A percentile compares a stretch with the other conserved stretches of the same genome.
These are phyloP conservation scores for Boletus rufocinnamomeus DNA, from an alignment of 768 basidiomycete genomes.

Conservation along the genomic window DNA sequence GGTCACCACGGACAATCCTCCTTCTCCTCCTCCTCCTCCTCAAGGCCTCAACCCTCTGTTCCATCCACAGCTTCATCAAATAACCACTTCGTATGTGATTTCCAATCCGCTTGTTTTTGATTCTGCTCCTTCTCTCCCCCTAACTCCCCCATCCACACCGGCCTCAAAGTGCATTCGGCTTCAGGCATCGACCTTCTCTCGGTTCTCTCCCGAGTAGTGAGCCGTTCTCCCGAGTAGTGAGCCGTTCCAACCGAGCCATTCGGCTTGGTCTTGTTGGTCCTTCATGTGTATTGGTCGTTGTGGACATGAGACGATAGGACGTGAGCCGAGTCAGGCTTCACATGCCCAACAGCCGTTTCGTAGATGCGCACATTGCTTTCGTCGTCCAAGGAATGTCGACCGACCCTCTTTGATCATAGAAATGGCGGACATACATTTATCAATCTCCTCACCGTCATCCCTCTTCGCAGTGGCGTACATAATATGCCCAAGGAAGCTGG, in stretches of 20 bases:
- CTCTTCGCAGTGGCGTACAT: constrained; percentile 46
- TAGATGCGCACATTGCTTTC: constrained; percentile 64
- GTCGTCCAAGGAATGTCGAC: constrained; percentile 84
- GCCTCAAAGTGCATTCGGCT: too few relatives aligned
- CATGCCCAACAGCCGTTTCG: constrained; percentile 69
- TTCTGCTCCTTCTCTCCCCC: too few relatives aligned
- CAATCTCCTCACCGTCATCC: constrained; percentile 91
- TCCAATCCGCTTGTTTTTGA: too few relatives aligned
- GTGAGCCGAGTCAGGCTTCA: constrained; percentile 57
- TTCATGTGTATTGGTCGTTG: constrained; percentile 89
- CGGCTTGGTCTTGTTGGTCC: constrained; percentile 90
- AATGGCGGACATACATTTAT: constrained; percentile 76
- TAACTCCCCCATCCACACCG: too few relatives aligned
- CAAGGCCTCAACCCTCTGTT: too few relatives aligned
- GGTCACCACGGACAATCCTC: too few relatives aligned
- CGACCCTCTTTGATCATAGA: constrained; percentile 81
- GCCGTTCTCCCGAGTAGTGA: too few relatives aligned
- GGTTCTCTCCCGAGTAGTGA: constrained; percentile 76
- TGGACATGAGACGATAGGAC: constrained; percentile 82
- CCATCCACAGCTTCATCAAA: too few relatives aligned
- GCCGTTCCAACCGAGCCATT: constrained; percentile 67
- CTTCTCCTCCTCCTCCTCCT: too few relatives aligned
- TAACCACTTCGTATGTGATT: too few relatives aligned
- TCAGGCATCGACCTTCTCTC: too few relatives aligned
- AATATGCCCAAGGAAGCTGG: too few relatives aligned